These are phyloP conservation scores for Stephanocyclus meneghinianus DNA, from an alignment of 352 stramenopile genomes.

Conservation along the genomic window DNA sequence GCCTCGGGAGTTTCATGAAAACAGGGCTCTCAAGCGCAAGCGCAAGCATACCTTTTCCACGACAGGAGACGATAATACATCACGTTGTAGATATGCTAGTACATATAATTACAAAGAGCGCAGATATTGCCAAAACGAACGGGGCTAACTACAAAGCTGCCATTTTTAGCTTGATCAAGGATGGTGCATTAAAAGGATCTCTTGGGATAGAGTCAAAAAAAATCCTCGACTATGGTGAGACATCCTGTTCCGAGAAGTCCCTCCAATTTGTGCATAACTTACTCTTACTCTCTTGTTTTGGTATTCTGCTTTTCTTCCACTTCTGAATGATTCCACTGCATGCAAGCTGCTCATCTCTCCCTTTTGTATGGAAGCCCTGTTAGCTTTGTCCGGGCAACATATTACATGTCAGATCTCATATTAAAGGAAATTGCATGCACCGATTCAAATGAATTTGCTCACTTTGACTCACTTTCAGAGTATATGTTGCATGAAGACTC, in stretches of 20 bases:
- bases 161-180: slow-evolving; percentile 36
- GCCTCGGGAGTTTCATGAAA: slow-evolving; percentile 42
- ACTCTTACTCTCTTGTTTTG: not conserved
- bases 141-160: slow-evolving; percentile 45
- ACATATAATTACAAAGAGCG: slow-evolving; percentile 39
- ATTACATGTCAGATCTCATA: slow-evolving; percentile 50
- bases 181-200: slow-evolving; percentile 40
- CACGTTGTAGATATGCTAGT: slow-evolving; percentile 37
- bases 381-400: slow-evolving; percentile 32
- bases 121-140: slow-evolving; percentile 32
- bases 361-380: slow-evolving; percentile 18
- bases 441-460: slow-evolving; percentile 47
- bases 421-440: slow-evolving; percentile 55
- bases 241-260: not conserved
- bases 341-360: slow-evolving; percentile 1
- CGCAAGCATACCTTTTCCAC: slow-evolving; percentile 32
- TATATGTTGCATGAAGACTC: slow-evolving; percentile 45
- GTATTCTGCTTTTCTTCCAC: not conserved
- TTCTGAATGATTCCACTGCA: not conserved
- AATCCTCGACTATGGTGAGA: slow-evolving; percentile 27
- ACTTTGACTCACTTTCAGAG: slow-evolving; percentile 50
- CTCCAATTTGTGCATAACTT: too few species aligned
- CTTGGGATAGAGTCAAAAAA: slow-evolving; percentile 51
- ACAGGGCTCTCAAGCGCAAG: slow-evolving; percentile 16
- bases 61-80: slow-evolving; percentile 39